A percentile compares a stretch with the other conserved stretches of the same genome.
Evolutionary conservation across 2,329 filamentous ascomycete species (phyloP).

Genomic region (Trichoderma atroviride): DNA sequence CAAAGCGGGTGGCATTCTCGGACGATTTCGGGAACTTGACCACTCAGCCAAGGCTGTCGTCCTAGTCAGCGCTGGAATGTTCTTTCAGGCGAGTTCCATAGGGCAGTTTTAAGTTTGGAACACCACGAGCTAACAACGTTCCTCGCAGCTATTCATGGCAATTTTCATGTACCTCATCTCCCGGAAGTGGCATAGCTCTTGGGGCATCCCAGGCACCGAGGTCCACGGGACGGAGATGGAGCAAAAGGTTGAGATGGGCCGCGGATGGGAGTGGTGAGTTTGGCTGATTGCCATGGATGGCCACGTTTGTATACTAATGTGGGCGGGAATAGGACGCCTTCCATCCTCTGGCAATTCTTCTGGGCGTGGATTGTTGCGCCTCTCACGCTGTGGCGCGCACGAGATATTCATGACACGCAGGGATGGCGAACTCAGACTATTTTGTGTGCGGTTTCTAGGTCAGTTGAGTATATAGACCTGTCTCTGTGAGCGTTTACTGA

Average conservation of each 20-base stretch:
- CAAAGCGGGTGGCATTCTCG: conserved; percentile 32
- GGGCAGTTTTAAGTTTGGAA: background rate
- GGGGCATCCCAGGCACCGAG: conserved; percentile 62
- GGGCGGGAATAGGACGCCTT: conserved; percentile 52
- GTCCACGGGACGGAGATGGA: conserved; percentile 57
- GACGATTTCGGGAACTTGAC: conserved; percentile 41
- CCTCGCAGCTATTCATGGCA: conserved; percentile 57
- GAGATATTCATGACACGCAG: conserved; percentile 64
- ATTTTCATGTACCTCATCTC: conserved; percentile 63
- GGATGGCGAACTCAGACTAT: conserved; percentile 67
- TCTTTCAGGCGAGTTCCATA: conserved; percentile 51
- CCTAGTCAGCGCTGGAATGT: conserved; percentile 57
- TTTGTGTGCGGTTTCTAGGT: conserved; percentile 49
- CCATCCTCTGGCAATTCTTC: conserved; percentile 62
- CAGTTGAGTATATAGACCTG: conserved; percentile 26
- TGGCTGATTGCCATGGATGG: background rate
- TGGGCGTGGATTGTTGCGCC: conserved; percentile 65
- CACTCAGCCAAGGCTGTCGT: conserved; percentile 50
- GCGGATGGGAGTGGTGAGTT: conserved; percentile 65
- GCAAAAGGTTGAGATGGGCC: conserved; percentile 46
- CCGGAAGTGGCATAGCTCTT: conserved; percentile 62
- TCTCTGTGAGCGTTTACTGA: background rate
- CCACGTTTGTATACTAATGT: background rate
- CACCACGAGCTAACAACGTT: conserved; percentile 12
- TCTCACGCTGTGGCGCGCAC: conserved; percentile 60